Percentiles rank a stretch among this genome's conserved stretches.
Conservation (phyloP, 2,329 filamentous ascomycete species). For the Clarireedia paspali region DNA sequence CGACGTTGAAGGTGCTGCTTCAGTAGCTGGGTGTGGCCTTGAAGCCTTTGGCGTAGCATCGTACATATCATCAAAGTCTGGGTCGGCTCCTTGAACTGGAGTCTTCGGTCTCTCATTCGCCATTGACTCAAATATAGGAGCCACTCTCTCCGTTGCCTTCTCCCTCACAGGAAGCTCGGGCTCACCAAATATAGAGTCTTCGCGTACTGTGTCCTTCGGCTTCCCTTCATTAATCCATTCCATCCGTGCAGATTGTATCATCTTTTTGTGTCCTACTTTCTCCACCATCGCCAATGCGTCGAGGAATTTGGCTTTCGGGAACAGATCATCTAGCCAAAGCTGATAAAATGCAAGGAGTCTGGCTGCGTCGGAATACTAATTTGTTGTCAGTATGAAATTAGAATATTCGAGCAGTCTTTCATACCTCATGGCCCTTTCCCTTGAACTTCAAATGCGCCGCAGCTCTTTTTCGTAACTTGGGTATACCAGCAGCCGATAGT, state of each 20-base stretch:
- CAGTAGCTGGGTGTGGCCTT: conserved; percentile 15
- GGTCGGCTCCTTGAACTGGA: conserved; percentile 35
- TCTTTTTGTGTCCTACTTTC: conserved; percentile 81
- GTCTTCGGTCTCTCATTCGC: conserved; percentile 26
- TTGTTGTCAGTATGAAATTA: conserved; percentile 10
- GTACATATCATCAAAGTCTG: conserved; percentile 37
- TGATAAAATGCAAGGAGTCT: conserved; percentile 86
- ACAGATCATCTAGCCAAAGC: conserved; percentile 92
- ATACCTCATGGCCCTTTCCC: conserved; percentile 87
- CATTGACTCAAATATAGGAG: conserved; percentile 32
- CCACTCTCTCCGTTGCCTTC: conserved; percentile 28
- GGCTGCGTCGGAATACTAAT: conserved; percentile 73
- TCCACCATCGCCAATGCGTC: conserved; percentile 88
- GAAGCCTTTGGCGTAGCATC: conserved; percentile 39
- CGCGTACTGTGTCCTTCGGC: conserved; percentile 34
- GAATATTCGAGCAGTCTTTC: neutral
- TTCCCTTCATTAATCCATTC: conserved; percentile 79
- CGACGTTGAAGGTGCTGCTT: conserved; percentile 17
- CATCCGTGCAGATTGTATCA: conserved; percentile 64
- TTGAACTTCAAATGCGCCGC: conserved; percentile 68
- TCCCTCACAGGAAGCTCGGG: conserved; percentile 20
- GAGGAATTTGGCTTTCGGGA: conserved; percentile 86
- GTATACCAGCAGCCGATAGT: conserved; percentile 77
- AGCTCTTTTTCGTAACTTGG: conserved; percentile 66
- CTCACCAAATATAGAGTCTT: conserved; percentile 26